phyloP scores from a whole-genome alignment of 352 stramenopile genomes.

The Pythium sukuiense region DNA sequence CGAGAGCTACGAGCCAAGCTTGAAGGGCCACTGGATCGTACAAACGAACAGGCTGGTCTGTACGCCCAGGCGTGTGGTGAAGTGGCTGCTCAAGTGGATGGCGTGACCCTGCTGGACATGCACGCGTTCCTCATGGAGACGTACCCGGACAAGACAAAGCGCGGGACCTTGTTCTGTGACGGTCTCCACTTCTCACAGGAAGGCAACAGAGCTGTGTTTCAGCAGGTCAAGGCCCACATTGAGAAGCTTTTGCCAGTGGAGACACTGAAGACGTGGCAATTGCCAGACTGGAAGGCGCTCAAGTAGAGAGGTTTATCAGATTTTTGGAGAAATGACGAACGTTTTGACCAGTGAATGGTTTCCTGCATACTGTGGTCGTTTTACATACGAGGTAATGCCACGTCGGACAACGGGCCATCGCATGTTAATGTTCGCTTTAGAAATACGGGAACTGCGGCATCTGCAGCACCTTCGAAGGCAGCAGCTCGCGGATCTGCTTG shows the following conservation, averaged over 20 bases:
- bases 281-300: slow-evolving; percentile 23
- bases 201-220: slow-evolving; percentile 25
- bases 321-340: too few relatives aligned
- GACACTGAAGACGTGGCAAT: slow-evolving; percentile 10
- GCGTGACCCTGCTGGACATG: slow-evolving; percentile 22
- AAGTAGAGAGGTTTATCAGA: too few relatives aligned
- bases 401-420: too few relatives aligned
- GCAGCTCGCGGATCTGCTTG: background rate
- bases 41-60: too few relatives aligned
- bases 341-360: too few relatives aligned
- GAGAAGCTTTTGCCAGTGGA: slow-evolving; percentile 3
- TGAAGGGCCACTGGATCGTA: too few relatives aligned
- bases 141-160: slow-evolving; percentile 5
- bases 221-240: slow-evolving; percentile 20
- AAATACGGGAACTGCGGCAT: background rate
- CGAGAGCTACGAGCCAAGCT: too few relatives aligned
- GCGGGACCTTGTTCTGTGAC: slow-evolving; percentile 13
- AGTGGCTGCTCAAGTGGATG: slow-evolving; percentile 2
- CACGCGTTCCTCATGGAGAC: slow-evolving; percentile 17
- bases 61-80: slow-evolving; percentile 14
- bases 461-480: background rate
- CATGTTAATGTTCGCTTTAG: too few relatives aligned
- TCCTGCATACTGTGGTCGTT: too few relatives aligned
- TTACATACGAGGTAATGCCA: too few relatives aligned
- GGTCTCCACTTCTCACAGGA: slow-evolving; percentile 24